Conservation (phyloP, 345 rosid species). For the Psidium guajava region DNA sequence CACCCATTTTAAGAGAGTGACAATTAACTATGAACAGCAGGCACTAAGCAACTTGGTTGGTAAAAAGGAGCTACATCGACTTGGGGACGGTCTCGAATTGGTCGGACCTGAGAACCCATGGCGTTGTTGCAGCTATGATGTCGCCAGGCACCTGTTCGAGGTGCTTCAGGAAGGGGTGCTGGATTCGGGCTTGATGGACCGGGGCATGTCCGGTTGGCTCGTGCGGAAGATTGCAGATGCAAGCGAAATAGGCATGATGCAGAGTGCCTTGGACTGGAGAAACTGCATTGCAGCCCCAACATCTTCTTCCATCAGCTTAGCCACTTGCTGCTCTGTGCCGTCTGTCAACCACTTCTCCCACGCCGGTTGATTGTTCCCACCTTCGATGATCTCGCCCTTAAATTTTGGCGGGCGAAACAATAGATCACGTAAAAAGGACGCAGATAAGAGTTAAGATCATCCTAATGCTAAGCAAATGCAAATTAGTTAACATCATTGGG, state of each 20-base stretch:
- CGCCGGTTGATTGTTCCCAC: slow-evolving; percentile 28
- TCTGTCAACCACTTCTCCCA: slow-evolving; percentile 75
- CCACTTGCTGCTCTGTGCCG: slow-evolving; percentile 60
- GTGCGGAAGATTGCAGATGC: slow-evolving; percentile 53
- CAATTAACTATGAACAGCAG: neutral
- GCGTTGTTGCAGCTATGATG: neutral
- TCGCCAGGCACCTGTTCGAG: neutral
- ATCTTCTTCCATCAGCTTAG: slow-evolving; percentile 77
- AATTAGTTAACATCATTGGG: neutral
- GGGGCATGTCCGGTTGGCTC: slow-evolving; percentile 25
- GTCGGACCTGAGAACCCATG: neutral
- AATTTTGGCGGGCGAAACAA: neutral
- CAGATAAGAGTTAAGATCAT: neutral
- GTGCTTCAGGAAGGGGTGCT: slow-evolving; percentile 21
- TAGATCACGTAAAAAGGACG: neutral
- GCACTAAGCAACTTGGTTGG: neutral
- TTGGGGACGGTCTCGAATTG: neutral
- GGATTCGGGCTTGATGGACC: slow-evolving; percentile 40
- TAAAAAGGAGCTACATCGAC: neutral
- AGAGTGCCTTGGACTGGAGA: slow-evolving; percentile 70
- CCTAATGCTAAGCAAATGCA: neutral
- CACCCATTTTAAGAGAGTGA: neutral
- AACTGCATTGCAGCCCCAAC: slow-evolving; percentile 75
- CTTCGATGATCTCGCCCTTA: slow-evolving; percentile 42
- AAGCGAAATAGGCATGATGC: slow-evolving; percentile 66